These are phyloP conservation scores for Uncinocarpus reesii DNA, from an alignment of 2,329 filamentous ascomycete genomes.

Conservation along the genomic window DNA sequence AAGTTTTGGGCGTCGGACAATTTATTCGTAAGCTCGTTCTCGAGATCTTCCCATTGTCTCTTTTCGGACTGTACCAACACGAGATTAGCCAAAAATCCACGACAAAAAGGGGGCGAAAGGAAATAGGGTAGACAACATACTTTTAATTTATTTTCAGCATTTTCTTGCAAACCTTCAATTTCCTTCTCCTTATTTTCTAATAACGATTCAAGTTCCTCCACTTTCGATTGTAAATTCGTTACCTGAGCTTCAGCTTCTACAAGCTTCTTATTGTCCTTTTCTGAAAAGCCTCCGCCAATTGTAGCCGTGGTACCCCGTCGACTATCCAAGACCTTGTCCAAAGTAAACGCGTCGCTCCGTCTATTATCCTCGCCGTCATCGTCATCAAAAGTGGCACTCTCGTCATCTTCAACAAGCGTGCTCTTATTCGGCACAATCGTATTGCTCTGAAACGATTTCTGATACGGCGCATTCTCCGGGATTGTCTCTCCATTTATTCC, in stretches of 20 bases:
- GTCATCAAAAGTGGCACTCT: constrained; percentile 53
- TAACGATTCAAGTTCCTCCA: constrained; percentile 59
- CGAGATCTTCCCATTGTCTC: constrained; percentile 53
- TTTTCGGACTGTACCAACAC: constrained; percentile 53
- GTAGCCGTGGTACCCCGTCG: constrained; percentile 42
- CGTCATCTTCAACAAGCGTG: constrained; percentile 92
- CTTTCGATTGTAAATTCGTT: constrained; percentile 60
- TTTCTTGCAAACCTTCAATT: constrained; percentile 49
- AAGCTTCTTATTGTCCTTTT: constrained; percentile 57
- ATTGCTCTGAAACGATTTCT: constrained; percentile 87
- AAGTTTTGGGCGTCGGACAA: constrained; percentile 62
- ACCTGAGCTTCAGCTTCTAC: constrained; percentile 74
- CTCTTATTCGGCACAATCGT: constrained; percentile 97
- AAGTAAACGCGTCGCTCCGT: constrained; percentile 54
- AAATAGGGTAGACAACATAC: constrained; percentile 24
- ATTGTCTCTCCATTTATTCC: constrained; percentile 52
- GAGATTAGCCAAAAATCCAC: constrained; percentile 4
- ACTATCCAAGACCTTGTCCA: constrained; percentile 43
- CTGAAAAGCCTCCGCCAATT: constrained; percentile 24
- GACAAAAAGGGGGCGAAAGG: neutral
- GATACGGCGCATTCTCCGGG: constrained; percentile 55
- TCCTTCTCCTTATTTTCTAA: constrained; percentile 64
- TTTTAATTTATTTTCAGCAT: constrained; percentile 44
- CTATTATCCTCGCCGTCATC: constrained; percentile 46
- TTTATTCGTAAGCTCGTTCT: constrained; percentile 59